phyloP scores from a whole-genome alignment of 345 rosid species.

The Arabis hirsuta region DNA sequence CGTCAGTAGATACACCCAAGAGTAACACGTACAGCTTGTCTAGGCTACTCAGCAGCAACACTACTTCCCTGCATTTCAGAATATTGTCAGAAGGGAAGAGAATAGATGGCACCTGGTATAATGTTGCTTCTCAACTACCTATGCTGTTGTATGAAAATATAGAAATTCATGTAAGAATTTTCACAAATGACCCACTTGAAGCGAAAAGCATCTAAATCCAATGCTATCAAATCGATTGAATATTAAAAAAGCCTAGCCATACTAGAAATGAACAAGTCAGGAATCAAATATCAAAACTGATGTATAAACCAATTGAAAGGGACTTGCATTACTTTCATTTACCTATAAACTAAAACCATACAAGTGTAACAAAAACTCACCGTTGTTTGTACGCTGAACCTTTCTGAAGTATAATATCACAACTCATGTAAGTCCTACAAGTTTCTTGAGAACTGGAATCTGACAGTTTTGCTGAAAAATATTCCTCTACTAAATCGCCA shows the following conservation, averaged over 20 bases:
- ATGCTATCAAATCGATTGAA: conserved; percentile 1
- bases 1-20: conserved; percentile 56
- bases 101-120: background rate
- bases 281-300: background rate
- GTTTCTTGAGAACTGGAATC: conserved; percentile 62
- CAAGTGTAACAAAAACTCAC: conserved; percentile 46
- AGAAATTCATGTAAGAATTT: background rate
- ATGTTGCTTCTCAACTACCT: conserved; percentile 27
- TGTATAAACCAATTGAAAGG: background rate
- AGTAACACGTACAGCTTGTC: conserved; percentile 71
- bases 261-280: conserved; percentile 1
- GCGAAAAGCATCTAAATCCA: conserved; percentile 4
- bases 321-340: background rate
- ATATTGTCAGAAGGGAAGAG: conserved; percentile 20
- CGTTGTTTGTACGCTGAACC: conserved; percentile 60
- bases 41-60: conserved; percentile 64
- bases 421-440: conserved; percentile 59
- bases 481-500: conserved; percentile 61
- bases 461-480: conserved; percentile 60
- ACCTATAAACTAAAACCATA: conserved; percentile 25
- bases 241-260: conserved; percentile 7
- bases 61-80: conserved; percentile 69
- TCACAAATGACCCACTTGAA: conserved; percentile 20
- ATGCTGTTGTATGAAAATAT: background rate
- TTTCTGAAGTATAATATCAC: conserved; percentile 66